Evolutionary conservation across 2,329 filamentous ascomycete genomes (phyloP).

Genomic region (Exophiala sp.): DNA sequence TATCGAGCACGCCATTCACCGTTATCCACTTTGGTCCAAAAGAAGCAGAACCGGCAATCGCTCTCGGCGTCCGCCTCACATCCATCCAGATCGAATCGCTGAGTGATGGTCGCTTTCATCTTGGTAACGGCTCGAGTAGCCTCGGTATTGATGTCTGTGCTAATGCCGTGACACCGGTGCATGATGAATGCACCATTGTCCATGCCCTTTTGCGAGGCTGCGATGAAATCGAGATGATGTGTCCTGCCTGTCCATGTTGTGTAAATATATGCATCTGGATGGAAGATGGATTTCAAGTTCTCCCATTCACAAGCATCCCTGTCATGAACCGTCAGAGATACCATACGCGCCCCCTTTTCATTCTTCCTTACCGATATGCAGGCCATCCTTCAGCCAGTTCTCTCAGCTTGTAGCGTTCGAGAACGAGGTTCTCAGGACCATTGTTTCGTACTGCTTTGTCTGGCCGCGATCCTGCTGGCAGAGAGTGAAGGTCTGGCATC

Average conservation of each 20-base stretch:
- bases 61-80: conserved; percentile 25
- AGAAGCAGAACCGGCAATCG: conserved; percentile 27
- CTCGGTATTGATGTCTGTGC: conserved; percentile 42
- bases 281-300: conserved; percentile 51
- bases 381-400: conserved; percentile 52
- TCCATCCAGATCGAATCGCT: conserved; percentile 41
- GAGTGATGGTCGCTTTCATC: conserved; percentile 55
- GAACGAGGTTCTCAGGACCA: conserved; percentile 42
- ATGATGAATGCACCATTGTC: conserved; percentile 54
- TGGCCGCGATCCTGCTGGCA: conserved; percentile 16
- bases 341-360: neutral
- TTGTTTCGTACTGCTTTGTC: conserved; percentile 40
- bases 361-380: conserved; percentile 39
- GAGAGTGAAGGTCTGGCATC: conserved; percentile 11
- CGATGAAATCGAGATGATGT: conserved; percentile 44
- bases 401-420: conserved; percentile 47
- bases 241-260: conserved; percentile 51
- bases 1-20: conserved; percentile 30
- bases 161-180: conserved; percentile 53
- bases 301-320: conserved; percentile 53
- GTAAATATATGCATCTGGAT: conserved; percentile 47
- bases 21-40: conserved; percentile 18
- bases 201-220: conserved; percentile 50
- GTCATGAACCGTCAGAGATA: neutral
- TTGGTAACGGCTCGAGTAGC: conserved; percentile 48